Percentiles rank a stretch among this genome's conserved stretches.
These are phyloP conservation scores for Pythium vanterpoolii DNA, from an alignment of 352 stramenopile genomes.

Conservation along the genomic window DNA sequence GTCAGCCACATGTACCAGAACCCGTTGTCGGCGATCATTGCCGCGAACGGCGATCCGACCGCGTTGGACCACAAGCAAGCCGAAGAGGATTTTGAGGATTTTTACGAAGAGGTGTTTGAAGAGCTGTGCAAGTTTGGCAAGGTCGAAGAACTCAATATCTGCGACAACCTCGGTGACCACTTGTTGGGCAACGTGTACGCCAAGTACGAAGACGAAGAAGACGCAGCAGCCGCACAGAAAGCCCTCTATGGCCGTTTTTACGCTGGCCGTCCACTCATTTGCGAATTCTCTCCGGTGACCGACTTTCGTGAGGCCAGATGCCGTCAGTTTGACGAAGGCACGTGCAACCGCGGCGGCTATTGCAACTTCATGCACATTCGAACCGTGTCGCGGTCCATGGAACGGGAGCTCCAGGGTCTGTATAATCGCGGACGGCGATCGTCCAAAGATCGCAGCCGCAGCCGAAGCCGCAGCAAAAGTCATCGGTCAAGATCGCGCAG, in stretches of 20 bases:
- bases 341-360: constrained; percentile 96
- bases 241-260: constrained; percentile 97
- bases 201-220: constrained; percentile 99
- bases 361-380: constrained; percentile 99
- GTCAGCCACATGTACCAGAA: constrained; percentile 99
- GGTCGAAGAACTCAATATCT: constrained; percentile 98
- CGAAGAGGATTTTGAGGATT: constrained; percentile 97
- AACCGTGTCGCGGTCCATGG: constrained; percentile 81
- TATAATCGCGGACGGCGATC: constrained; percentile 71
- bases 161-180: constrained; percentile 99
- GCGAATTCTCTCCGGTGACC: constrained; percentile 98
- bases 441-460: constrained; percentile 48
- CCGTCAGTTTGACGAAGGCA: constrained; percentile 98
- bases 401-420: constrained; percentile 81
- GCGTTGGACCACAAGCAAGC: constrained; percentile 87
- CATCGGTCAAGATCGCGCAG: constrained; percentile 49
- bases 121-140: constrained; percentile 98
- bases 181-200: constrained; percentile 99
- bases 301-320: constrained; percentile 98
- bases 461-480: constrained; percentile 35
- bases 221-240: constrained; percentile 95
- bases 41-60: constrained; percentile 79
- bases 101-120: constrained; percentile 97
- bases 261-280: constrained; percentile 92
- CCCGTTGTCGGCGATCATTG: constrained; percentile 87